Percentiles rank a stretch among this genome's conserved stretches.
Evolutionary conservation across 2,329 filamentous ascomycete species (phyloP).

Genomic region (Cucurbitaria berberidis): DNA sequence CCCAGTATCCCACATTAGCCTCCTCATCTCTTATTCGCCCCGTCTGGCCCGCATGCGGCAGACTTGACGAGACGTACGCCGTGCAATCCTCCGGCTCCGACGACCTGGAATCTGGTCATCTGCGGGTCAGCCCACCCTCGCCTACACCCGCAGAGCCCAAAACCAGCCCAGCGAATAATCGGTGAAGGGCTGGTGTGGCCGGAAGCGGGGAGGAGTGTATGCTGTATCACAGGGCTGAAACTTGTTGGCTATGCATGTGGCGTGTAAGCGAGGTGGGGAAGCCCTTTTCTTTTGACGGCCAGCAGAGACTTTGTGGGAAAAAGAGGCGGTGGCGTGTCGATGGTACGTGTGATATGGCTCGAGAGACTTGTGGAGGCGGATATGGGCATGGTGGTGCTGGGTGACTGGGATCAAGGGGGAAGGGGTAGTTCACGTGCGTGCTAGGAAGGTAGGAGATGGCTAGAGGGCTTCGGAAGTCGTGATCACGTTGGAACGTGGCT

Average conservation of each 20-base stretch:
- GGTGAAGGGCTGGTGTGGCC: background rate
- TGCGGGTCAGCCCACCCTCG: conserved; percentile 11
- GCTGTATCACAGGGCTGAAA: conserved; percentile 21
- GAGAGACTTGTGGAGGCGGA: background rate
- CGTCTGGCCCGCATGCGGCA: conserved; percentile 6
- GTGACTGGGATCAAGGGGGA: background rate
- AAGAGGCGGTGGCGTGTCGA: background rate
- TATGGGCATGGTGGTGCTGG: background rate
- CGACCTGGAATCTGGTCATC: conserved; percentile 19
- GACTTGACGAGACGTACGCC: conserved; percentile 3
- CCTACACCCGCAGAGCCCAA: conserved; percentile 1
- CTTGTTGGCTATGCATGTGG: conserved; percentile 16
- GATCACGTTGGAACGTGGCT: conserved; percentile 2
- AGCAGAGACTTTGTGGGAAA: background rate
- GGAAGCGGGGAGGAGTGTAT: conserved; percentile 4
- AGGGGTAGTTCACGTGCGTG: conserved; percentile 1
- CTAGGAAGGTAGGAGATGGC: background rate
- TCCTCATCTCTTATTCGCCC: background rate
- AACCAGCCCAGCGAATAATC: background rate
- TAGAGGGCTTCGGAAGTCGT: background rate
- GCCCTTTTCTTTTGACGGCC: background rate
- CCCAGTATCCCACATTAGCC: conserved; percentile 3
- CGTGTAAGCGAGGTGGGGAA: background rate
- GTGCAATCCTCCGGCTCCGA: conserved; percentile 13
- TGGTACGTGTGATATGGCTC: background rate